Percentiles rank a stretch among this genome's conserved stretches.
Conservation (phyloP, 177 flowering plant genomes). For the Vitis hybrid region DNA sequence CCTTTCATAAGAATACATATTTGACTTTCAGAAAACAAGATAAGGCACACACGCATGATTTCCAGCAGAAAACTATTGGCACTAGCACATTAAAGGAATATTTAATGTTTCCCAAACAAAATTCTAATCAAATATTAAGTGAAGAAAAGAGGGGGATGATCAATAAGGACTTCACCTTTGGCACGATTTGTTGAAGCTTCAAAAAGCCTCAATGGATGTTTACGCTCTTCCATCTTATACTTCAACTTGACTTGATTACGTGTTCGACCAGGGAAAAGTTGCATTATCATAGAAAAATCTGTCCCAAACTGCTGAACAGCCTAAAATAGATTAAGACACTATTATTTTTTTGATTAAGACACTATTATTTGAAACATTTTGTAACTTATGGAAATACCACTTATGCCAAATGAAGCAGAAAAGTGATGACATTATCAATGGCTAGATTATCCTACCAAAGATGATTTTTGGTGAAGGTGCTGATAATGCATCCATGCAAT, state of each 20-base stretch:
- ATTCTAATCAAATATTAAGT: neutral
- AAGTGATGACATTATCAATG: neutral
- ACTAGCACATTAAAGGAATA: neutral
- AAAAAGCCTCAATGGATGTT: slow-evolving; percentile 58
- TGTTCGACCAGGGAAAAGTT: slow-evolving; percentile 75
- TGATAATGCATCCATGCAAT: too few species aligned
- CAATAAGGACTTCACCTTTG: slow-evolving; percentile 41
- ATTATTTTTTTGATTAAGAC: neutral
- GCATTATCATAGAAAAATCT: slow-evolving; percentile 78
- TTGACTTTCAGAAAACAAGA: neutral
- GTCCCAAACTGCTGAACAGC: slow-evolving; percentile 81
- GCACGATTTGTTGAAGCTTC: slow-evolving; percentile 68
- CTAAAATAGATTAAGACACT: slow-evolving; percentile 26
- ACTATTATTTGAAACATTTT: neutral
- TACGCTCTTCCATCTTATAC: slow-evolving; percentile 78
- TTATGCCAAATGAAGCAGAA: neutral
- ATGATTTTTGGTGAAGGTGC: too few species aligned
- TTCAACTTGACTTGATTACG: slow-evolving; percentile 72
- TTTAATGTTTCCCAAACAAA: too few species aligned
- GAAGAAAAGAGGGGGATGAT: neutral
- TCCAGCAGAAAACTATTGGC: neutral
- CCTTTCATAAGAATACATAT: neutral
- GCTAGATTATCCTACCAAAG: neutral
- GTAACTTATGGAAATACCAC: too few species aligned
- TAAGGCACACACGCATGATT: too few species aligned